Base-by-base conservation (phyloP, 441 rosid genomes). In the Omphalea diandra region DNA sequence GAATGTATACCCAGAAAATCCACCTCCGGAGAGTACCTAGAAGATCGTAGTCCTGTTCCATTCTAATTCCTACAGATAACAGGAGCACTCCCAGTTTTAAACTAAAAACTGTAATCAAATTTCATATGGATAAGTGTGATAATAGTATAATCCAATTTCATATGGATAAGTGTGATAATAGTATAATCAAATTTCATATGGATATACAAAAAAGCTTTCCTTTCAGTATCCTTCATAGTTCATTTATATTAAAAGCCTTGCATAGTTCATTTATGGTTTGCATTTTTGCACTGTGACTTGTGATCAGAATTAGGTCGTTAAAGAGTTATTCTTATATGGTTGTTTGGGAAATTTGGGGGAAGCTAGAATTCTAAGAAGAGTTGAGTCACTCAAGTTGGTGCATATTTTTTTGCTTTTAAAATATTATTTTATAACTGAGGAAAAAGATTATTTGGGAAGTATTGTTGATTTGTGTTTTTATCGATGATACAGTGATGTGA, bases 1-100 rank as follows among this genome's bases (percentile, higher is more conserved):
- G 92, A 91, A 67, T 84, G 83, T 94, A 53, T 96, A 93, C 82
- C 97, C 90, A 8, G 86, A 89, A 70, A 91, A 89, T 74, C 96
- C 90, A 4, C 97, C 97, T 43, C 86, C 80, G 7, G 95, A 87
- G 97, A 91, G 79, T 72, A 77, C 63, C 77, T 91, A 14, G 88
- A n/a, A n/a, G n/a, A 88, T 52, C 80, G 79, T 75, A 83, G 80
- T 76, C 87, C 85, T 3, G 67, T 82, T 66, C 78, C 87, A 11
- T 85, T 81, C 61, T 88, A 76, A 84, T 72, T 27, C 49, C 26
- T n/a, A 36, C 22, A 29, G 24, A 11, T 17, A 32, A 12, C 54
- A n/a, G 75, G 59, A 61, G 62, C 35, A n/a, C 40, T 46, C 63
- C 47, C 61, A n/a, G 14, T 11, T 53, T 65, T 57, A 49, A 68